Evolutionary conservation across 495 filamentous ascomycete genomes (phyloP), one percentile per base, ranked within the genome.

Genomic region (Xylaria telfairii): DNA sequence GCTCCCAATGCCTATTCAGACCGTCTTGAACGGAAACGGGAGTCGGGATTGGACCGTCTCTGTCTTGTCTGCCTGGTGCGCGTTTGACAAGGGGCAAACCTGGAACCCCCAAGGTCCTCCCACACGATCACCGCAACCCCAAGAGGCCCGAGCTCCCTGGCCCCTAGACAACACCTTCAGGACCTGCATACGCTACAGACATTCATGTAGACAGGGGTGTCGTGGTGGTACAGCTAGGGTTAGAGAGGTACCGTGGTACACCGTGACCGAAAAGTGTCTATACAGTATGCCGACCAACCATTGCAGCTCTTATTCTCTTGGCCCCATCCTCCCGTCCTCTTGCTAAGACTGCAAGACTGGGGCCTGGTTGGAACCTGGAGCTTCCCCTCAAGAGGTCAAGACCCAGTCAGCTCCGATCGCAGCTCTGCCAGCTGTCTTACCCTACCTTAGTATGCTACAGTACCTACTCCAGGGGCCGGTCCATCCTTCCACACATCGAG

Each of bases 301-400:
- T 21, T 46, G 28, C 47, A 19, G n/a, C n/a, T 34, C 10, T 26
- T 47, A 24, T 37, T 32, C 32, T 47, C 64, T 66, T 34, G 64
- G 32, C 46, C 30, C 64, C 62, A 8, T 65, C 62, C 8, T 51
- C 44, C 37, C n/a, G n/a, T n/a, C n/a, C n/a, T n/a, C n/a, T n/a
- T n/a, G n/a, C n/a, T n/a, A n/a, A n/a, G n/a, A 37, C 51, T 34
- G 15, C 51, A 34, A 24, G 62, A 65, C 28, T 51, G 44, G 62
- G n/a, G 42, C 62, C 28, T 28, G 59, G 59, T 28, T 26, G 59
- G 59, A 26, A 41, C 39, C 51, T 65, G 42, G 62, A 66, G 64
- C 47, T 54, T 41, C 64, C 64, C 64, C 64, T 66, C 64, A 49
- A 54, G 63, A 39, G 12, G 46, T 32, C 46, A 66, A 54, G 63